These are phyloP conservation scores for Litsea cubeba DNA, from an alignment of 164 flowering plant genomes.

Conservation along the genomic window DNA sequence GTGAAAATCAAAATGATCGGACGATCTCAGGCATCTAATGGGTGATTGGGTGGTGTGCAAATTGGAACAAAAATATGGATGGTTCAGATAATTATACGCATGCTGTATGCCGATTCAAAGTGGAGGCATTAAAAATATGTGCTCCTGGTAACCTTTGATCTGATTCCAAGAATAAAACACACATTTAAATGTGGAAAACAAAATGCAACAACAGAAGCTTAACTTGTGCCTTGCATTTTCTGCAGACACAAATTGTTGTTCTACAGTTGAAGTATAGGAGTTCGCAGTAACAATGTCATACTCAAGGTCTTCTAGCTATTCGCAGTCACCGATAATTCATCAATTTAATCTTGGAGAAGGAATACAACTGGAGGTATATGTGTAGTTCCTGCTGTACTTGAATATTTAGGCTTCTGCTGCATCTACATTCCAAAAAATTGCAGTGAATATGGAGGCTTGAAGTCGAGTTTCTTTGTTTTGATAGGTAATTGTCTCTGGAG, in stretches of 20 bases:
- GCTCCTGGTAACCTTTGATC: neutral
- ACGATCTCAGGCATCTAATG: neutral
- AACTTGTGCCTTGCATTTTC: neutral
- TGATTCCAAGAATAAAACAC: neutral
- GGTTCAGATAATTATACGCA: neutral
- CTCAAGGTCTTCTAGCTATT: constrained; percentile 8
- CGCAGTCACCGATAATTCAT: constrained; percentile 22
- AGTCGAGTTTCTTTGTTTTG: neutral
- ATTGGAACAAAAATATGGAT: neutral
- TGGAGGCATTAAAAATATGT: neutral
- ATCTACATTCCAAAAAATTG: too few species aligned
- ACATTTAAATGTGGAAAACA: neutral
- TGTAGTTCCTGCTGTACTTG: neutral
- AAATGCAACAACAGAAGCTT: neutral
- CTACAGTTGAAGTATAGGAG: neutral
- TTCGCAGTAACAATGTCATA: constrained; percentile 15
- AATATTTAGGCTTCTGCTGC: neutral
- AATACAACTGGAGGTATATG: constrained; percentile 32
- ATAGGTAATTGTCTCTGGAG: constrained; percentile 34
- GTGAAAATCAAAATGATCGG: neutral
- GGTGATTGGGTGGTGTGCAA: neutral
- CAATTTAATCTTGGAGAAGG: constrained; percentile 33
- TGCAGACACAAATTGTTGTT: neutral
- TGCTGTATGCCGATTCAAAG: neutral
- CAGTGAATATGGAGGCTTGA: neutral